Base-by-base conservation (phyloP, 768 basidiomycete species). In the Mycena vulgaris region DNA sequence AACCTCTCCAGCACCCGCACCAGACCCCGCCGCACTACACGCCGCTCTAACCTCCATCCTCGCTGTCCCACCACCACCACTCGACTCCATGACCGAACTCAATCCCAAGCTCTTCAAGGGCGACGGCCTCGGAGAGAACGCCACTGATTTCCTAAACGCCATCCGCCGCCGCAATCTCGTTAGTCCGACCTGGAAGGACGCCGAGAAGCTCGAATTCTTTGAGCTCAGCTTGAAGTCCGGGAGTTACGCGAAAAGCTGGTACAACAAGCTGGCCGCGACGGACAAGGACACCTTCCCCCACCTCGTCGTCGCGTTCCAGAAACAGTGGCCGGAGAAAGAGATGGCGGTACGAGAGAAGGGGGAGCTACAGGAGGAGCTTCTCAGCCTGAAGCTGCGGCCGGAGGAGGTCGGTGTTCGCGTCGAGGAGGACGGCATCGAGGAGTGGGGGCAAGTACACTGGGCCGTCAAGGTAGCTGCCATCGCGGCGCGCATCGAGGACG, bases 281-380 rank as follows among this genome's bases (percentile, higher is more conserved):
- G 53, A 55, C 3, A 55, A 55, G 53, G n/a, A 55, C 14, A 55
- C 53, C 10, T 55, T 55, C 33, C 25, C 8, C 7, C 8, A 55
- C 53, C 53, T 55, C 30, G 19, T 21, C 31, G n/a, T 19, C 31
- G 53, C 53, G 30, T 55, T 55, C 33, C 52, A 33, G 30, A 45
- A 45, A 21, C 19, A 23, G 14, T 58, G 57, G 57, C 57, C 57
- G 37, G 57, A 40, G 57, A 58, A 45, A 23, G 55, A 57, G 55
- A 57, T 57, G 55, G 55, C 55, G 37, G 55, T 23, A 21, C 35
- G 35, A 40, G 23, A 25, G 37, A 58, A 30, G 23, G 57, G 57
- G 23, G 57, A 58, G 35, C 35, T 42, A 8, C 57, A 58, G 57
- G 57, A 58, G 40, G 57, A 58, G 19, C 57, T 58, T 4, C 57